Base-by-base conservation (phyloP, 169 alveolate species). In the Plasmodium relictum region DNA sequence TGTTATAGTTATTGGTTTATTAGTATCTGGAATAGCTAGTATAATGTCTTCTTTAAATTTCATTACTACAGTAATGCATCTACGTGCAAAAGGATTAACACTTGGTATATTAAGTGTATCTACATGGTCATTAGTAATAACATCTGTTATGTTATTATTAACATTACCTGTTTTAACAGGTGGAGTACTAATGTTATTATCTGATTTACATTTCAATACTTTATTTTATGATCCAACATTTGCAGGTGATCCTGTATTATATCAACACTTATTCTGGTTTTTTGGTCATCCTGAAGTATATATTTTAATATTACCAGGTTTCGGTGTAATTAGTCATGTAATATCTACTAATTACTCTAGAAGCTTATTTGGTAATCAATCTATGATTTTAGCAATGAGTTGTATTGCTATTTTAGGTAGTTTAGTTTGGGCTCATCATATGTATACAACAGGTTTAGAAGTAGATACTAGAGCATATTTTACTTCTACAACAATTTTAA, bases 351-450 rank as follows among this genome's bases (percentile, higher is more conserved):
- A 66, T 65, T 48, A 92, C 22, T 70, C 85, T 7, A 88, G 93
- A 90, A 93, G 73, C 39, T 26, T 94, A 31, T 85, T 88, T 61
- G 96, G 97, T 54, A 89, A 74, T n/a, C 95, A 93, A 70, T 59
- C 95, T 88, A 94, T 93, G 97, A 78, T 93, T n/a, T 74, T 94
- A 94, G 97, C 97, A 3, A 93, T 94, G 95, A 78, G 91, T 37
- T 92, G 96, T 76, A 93, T 93, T 8, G 96, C 97, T 41, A 24
- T 92, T 37, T 58, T 93, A 93, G 97, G 97, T 41, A 66, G 95
- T 39, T 50, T 93, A 58, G 97, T 93, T 6, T 93, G 96, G 96
- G 96, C 94, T 39, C 96, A 93, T 78, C 96, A 93, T 76, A 93
- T 93, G 96, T 93, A 92, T 69, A 93, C 96, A 31, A 88, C 95